phyloP scores from a whole-genome alignment of 331 rosid species.

The Pyracantha coccinea region DNA sequence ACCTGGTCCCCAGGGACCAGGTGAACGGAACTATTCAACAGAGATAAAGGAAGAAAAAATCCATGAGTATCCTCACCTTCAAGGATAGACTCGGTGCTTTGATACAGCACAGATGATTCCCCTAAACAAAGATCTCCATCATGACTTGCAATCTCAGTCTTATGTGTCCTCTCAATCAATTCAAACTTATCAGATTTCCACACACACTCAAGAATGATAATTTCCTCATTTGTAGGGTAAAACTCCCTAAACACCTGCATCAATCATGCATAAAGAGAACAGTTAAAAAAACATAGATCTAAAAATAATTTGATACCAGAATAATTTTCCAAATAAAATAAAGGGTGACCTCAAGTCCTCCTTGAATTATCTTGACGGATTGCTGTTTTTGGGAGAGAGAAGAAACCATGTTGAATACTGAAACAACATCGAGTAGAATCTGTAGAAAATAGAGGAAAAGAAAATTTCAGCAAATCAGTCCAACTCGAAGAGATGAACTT shows the following conservation, averaged over 20 bases:
- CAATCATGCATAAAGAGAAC: not conserved
- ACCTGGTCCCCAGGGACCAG: not conserved
- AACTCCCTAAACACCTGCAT: slow-evolving; percentile 65
- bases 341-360: slow-evolving; percentile 52
- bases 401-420: slow-evolving; percentile 68
- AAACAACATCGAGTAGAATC: slow-evolving; percentile 71
- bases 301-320: not conserved
- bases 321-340: slow-evolving; percentile 2
- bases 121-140: slow-evolving; percentile 26
- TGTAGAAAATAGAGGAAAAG: slow-evolving; percentile 21
- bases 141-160: slow-evolving; percentile 26
- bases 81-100: slow-evolving; percentile 36
- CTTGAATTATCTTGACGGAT: slow-evolving; percentile 45
- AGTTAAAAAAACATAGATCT: not conserved
- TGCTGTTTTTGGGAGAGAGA: slow-evolving; percentile 57
- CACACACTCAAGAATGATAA: slow-evolving; percentile 46
- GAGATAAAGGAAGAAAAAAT: not conserved
- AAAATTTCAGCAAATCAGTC: not conserved
- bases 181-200: slow-evolving; percentile 69
- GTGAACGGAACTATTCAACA: not conserved
- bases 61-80: slow-evolving; percentile 41
- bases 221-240: slow-evolving; percentile 57
- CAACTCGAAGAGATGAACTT: not conserved
- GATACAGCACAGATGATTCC: slow-evolving; percentile 41
- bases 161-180: slow-evolving; percentile 39